Base-by-base conservation (phyloP, 2,329 filamentous ascomycete genomes). In the Fusarium siculi region DNA sequence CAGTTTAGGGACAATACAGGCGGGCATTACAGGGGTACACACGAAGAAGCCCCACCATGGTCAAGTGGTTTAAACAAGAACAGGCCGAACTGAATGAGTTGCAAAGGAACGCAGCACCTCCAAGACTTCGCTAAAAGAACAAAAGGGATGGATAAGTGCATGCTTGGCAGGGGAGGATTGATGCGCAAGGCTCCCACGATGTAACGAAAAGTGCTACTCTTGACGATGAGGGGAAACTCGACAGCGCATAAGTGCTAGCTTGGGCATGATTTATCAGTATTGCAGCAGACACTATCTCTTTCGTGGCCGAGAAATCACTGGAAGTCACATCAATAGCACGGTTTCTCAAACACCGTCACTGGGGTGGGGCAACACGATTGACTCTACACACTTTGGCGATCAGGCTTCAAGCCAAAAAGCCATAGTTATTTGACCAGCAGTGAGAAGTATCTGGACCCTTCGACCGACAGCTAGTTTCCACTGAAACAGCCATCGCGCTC, bases 81-180 rank as follows among this genome's bases (percentile, higher is more conserved):
- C 7, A 18, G 21, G 4, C 12, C 10, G 21, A 14, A 14, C 5
- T 34, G 10, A 19, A 14, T 8, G 5, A 14, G 21, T 14, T 4
- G 21, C 9, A 18, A 16, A 23, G 16, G n/a, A 23, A 18, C 16
- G 9, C 11, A 9, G 8, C 1, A 5, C 19, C 21, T 34, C 19
- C 21, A 14, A 14, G 16, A 34, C 8, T 34, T 3, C 21, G 28
- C 3, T 14, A 14, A 18, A 12, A 12, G 28, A 34, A 50, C 4
- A 14, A 3, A 23, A 4, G 3, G 1, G 5, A 50, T 18, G 4
- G 4, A 16, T 9, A 2, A 7, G 15, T 18, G 5, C 47, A 23
- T 14, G 7, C 16, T 34, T 9, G 47, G 11, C 7, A 19, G 8
- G 5, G 11, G 5, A 50, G 11, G 14, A 19, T 34, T 5, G 3